Evolutionary conservation across 2,329 filamentous ascomycete genomes (phyloP), one percentile per base, ranked within the genome.

Genomic region (Phyllosticta citriasiana): DNA sequence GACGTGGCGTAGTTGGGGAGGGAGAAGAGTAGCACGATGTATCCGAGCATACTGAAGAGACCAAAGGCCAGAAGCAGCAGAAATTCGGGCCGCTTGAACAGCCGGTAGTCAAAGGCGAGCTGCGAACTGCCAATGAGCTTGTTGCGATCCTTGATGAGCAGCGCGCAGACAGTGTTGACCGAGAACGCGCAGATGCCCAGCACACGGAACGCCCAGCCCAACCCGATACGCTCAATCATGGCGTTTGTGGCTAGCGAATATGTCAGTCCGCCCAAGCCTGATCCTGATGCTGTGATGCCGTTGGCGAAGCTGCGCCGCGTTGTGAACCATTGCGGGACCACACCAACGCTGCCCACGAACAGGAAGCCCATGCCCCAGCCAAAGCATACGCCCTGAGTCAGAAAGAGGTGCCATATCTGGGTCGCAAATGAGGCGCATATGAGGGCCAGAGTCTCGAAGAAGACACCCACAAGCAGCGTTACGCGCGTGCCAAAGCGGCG

Each of bases 361-460:
- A 87, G 76, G 62, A 92, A 86, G 0, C 89, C 89, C 81, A 93
- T 87, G 2, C 88, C 89, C 24, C 87, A 72, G n/a, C 89, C 89
- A 64, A 93, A 92, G 59, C 85, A 83, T 2, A 92, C 69, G 4
- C 89, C 89, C 69, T 93, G 89, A 5, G 81, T 83, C 0, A 93
- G 79, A 62, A 91, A 85, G 0, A 94, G 79, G 40, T 93, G 88
- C 86, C 88, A 92, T 62, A 89, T 85, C 61, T 83, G 69, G 16
- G 70, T 76, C 0, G 87, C 82, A 66, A 91, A 91, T 14, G 84
- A 88, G 7, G 89, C 88, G 1, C 83, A 84, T 53, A 91, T 81
- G 63, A 92, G 80, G 24, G 84, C 85, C 8, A 78, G 74, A 54
- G 84, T 80, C 70, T 89, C 83, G 55, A 92, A 76, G 1, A 83